Base-by-base conservation (phyloP, 2,329 filamentous ascomycete genomes). In the Beauveria varroae region DNA sequence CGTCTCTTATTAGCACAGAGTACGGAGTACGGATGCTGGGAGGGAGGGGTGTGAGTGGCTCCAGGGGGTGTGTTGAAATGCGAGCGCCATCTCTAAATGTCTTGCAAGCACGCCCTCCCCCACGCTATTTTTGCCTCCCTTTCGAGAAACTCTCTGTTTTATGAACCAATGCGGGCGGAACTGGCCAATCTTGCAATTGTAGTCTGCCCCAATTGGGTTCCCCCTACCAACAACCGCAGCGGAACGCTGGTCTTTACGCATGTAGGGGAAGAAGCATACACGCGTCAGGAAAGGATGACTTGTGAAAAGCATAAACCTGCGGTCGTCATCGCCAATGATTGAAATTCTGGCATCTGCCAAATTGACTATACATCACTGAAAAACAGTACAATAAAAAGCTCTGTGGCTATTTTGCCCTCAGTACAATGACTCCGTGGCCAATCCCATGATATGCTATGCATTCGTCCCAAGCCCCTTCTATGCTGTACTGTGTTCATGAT, bases 371-470 rank as follows among this genome's bases (percentile, higher is more conserved):
- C 5, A 18, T 14, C 26, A 47, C 16, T 16, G 5, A 20, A 16
- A 8, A 28, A 43, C 18, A 58, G 30, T 46, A 37, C 47, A 43
- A 22, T 55, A 16, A 41, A 41, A 22, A 16, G 18, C 10, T 58
- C 18, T 58, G 55, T 30, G 55, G 46, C 46, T 26, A 8, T 18
- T n/a, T 3, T 30, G 30, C 46, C 34, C 34, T 30, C 44, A 7
- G 47, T 43, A 43, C 34, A 51, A 30, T 51, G 51, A 57, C 44
- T 51, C 56, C 56, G 55, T 58, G 24, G 30, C 56, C 16, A 58
- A 58, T 58, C 56, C 56, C 46, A 37, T 51, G 22, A 43, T 58
- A 41, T 51, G 56, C 56, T 51, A 57, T 49, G 30, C 46, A 5
- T 34, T 18, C 34, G 30, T 58, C 46, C 56, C 46, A 51, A 28